Conservation (phyloP, 805 yeast genomes). For the Myxozyma sirexii region DNA sequence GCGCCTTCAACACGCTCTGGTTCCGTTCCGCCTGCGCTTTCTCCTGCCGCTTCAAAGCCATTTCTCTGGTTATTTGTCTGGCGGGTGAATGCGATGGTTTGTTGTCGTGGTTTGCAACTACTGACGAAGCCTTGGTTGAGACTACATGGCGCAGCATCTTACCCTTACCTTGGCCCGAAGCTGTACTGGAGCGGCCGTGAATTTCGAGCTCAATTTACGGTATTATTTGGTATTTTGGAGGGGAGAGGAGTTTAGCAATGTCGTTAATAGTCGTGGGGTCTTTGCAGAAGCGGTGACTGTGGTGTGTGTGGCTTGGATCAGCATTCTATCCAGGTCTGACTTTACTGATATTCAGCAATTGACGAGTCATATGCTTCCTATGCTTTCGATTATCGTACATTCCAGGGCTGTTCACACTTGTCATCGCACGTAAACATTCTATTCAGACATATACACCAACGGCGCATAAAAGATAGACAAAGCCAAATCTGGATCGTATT, state of each 20-base stretch:
- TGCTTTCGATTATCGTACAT: too few species aligned
- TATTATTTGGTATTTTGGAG: not conserved
- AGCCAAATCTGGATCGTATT: slow-evolving; percentile 29
- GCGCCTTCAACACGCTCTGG: slow-evolving; percentile 70
- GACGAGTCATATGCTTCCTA: too few species aligned
- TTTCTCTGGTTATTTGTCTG: not conserved
- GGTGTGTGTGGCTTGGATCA: too few species aligned
- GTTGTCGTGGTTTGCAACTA: not conserved
- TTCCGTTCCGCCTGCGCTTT: slow-evolving; percentile 51
- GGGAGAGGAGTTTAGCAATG: not conserved
- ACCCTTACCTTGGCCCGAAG: slow-evolving; percentile 4
- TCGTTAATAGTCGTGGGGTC: too few species aligned
- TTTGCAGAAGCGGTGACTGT: too few species aligned
- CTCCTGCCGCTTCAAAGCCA: slow-evolving; percentile 36
- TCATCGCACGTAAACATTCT: too few species aligned
- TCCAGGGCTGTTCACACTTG: too few species aligned
- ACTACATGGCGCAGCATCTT: not conserved
- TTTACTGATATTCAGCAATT: too few species aligned
- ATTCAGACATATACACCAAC: slow-evolving; percentile 36
- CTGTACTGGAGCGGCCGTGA: not conserved
- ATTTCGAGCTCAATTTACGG: not conserved
- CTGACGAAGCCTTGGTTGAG: too few species aligned
- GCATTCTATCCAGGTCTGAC: too few species aligned
- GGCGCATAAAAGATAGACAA: slow-evolving; percentile 36
- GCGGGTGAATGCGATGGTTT: not conserved